A percentile compares a stretch with the other conserved stretches of the same genome.
Conservation (phyloP, 208 protist genomes). For the Trypanosoma melophagium region DNA sequence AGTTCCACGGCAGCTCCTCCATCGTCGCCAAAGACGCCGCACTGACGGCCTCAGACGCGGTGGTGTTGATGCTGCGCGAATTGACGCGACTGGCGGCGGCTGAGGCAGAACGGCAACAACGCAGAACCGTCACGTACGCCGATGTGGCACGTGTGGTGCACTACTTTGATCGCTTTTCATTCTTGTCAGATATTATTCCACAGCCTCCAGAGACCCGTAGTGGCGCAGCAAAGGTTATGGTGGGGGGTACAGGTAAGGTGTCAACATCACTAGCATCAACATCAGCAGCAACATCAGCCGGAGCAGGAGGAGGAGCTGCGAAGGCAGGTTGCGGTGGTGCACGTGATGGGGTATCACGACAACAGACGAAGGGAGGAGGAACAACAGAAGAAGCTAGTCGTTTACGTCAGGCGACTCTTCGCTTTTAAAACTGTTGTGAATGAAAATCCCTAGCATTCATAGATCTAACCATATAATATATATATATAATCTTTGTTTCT, state of each 20-base stretch:
- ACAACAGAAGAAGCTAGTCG: not conserved
- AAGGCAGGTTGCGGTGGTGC: not conserved
- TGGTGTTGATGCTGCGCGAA: constrained; percentile 62
- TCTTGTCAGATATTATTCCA: constrained; percentile 57
- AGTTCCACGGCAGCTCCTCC: constrained; percentile 50
- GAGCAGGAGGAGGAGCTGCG: not conserved
- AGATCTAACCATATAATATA: too few species aligned
- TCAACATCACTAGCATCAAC: too few species aligned
- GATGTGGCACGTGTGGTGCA: constrained; percentile 61
- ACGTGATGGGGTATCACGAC: not conserved
- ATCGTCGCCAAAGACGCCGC: constrained; percentile 59
- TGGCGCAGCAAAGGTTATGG: not conserved
- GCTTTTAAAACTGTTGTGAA: constrained; percentile 1
- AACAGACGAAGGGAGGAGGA: constrained; percentile 14
- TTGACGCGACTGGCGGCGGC: constrained; percentile 46
- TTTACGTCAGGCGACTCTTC: constrained; percentile 6
- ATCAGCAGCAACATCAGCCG: too few species aligned
- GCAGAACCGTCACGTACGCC: constrained; percentile 68
- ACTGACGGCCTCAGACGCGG: constrained; percentile 40
- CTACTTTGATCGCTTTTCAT: constrained; percentile 74
- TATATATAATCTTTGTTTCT: too few species aligned
- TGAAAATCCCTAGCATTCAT: too few species aligned
- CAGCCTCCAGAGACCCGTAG: constrained; percentile 11
- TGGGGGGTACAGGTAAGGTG: too few species aligned
- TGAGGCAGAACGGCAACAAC: constrained; percentile 46